Percentiles rank a stretch among this genome's conserved stretches.
Conservation (phyloP, 2,329 filamentous ascomycete genomes). For the Delphinella strobiligena region DNA sequence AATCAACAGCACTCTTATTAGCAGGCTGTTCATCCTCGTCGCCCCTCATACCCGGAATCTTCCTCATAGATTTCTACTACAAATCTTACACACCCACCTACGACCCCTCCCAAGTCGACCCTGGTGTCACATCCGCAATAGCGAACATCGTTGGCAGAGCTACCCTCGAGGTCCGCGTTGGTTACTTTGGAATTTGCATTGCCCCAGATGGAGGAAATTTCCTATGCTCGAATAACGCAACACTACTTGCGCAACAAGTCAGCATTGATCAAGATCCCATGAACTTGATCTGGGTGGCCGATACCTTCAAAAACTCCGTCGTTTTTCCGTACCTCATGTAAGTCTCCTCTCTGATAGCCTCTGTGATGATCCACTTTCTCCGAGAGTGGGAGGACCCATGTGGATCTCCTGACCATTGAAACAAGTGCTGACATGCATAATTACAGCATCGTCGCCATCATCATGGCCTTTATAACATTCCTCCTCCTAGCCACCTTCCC, state of each 20-base stretch:
- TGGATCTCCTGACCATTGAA: too few relatives aligned
- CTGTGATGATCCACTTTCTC: too few relatives aligned
- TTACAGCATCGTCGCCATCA: conserved; percentile 88
- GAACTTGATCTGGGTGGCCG: conserved; percentile 93
- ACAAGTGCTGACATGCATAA: too few relatives aligned
- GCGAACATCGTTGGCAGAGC: conserved; percentile 80
- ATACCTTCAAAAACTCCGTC: conserved; percentile 96
- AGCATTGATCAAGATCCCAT: conserved; percentile 86
- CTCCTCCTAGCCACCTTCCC: conserved; percentile 92
- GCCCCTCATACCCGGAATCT: conserved; percentile 87
- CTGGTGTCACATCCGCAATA: conserved; percentile 73
- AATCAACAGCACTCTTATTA: conserved; percentile 62
- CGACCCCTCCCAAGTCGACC: conserved; percentile 79
- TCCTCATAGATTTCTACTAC: conserved; percentile 97
- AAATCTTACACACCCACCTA: conserved; percentile 71
- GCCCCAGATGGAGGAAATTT: conserved; percentile 82
- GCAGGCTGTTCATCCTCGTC: conserved; percentile 96
- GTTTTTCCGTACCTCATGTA: conserved; percentile 95
- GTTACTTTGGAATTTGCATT: conserved; percentile 96
- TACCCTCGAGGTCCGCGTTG: conserved; percentile 77
- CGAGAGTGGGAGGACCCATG: too few relatives aligned
- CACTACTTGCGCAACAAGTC: conserved; percentile 78
- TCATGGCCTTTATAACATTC: conserved; percentile 93
- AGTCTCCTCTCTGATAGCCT: conserved; percentile 23
- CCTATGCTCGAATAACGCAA: conserved; percentile 96